Conservation (phyloP, 192 early-diverging fungal genomes). For the Coemansia sp. region DNA sequence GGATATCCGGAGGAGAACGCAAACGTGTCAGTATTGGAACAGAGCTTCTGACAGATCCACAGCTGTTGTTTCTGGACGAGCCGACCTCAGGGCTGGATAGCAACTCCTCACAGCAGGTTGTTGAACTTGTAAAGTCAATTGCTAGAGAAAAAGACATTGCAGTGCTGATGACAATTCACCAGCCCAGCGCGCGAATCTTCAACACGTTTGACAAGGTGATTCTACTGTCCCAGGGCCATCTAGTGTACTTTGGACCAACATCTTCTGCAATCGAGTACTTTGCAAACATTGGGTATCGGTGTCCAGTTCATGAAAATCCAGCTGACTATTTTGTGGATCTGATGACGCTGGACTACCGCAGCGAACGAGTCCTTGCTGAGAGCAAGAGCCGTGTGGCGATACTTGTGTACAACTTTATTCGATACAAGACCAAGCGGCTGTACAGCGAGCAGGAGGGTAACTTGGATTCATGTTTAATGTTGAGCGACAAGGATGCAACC, state of each 20-base stretch:
- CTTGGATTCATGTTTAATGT: background rate
- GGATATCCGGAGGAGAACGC: slow-evolving; percentile 59
- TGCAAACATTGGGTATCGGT: slow-evolving; percentile 55
- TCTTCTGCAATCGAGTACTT: slow-evolving; percentile 48
- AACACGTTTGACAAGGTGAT: slow-evolving; percentile 79
- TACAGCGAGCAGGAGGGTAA: background rate
- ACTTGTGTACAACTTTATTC: slow-evolving; percentile 34
- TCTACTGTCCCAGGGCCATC: slow-evolving; percentile 63
- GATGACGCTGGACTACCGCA: slow-evolving; percentile 55
- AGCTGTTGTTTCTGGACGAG: slow-evolving; percentile 58
- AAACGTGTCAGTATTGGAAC: slow-evolving; percentile 54
- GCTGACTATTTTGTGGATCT: slow-evolving; percentile 73
- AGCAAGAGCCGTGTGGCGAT: slow-evolving; percentile 41
- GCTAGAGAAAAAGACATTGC: slow-evolving; percentile 61
- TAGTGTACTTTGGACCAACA: slow-evolving; percentile 62
- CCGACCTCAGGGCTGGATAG: slow-evolving; percentile 70
- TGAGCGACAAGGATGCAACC: background rate
- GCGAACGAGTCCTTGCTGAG: slow-evolving; percentile 23
- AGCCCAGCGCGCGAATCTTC: slow-evolving; percentile 82
- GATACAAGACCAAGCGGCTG: slow-evolving; percentile 17
- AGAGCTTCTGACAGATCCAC: slow-evolving; percentile 58
- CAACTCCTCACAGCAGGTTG: slow-evolving; percentile 63
- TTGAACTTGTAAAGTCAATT: slow-evolving; percentile 61
- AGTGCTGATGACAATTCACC: slow-evolving; percentile 86
- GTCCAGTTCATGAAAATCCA: slow-evolving; percentile 68